Conservation (phyloP, 2,329 filamentous ascomycete species). For the Xylaria sp. region DNA sequence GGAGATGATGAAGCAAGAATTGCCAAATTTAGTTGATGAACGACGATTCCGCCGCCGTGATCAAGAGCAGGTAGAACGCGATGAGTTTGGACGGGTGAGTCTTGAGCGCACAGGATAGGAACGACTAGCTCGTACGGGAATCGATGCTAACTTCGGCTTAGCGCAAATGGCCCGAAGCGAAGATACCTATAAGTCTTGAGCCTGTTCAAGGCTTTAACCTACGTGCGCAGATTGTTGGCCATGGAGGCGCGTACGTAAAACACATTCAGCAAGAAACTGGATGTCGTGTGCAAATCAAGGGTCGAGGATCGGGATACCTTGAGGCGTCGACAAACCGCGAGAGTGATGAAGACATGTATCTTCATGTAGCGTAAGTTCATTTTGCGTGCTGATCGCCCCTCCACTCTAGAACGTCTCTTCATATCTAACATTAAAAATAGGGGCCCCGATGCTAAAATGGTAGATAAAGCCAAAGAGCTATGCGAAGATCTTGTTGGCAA, state of each 20-base stretch:
- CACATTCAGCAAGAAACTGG: slow-evolving; percentile 96
- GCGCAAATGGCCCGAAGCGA: slow-evolving; percentile 99
- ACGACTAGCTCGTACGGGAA: neutral
- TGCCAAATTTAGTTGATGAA: slow-evolving; percentile 94
- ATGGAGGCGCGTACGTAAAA: slow-evolving; percentile 94
- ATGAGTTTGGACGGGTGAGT: slow-evolving; percentile 85
- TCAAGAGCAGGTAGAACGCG: slow-evolving; percentile 80
- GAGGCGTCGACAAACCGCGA: slow-evolving; percentile 87
- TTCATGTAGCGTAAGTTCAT: slow-evolving; percentile 83
- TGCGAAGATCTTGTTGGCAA: slow-evolving; percentile 87
- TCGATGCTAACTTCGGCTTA: slow-evolving; percentile 46
- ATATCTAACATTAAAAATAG: slow-evolving; percentile 54
- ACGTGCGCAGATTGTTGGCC: slow-evolving; percentile 92
- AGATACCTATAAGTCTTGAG: slow-evolving; percentile 88
- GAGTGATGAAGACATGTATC: slow-evolving; percentile 94
- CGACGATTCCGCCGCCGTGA: slow-evolving; percentile 87
- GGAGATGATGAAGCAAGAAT: slow-evolving; percentile 93
- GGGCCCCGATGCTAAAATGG: slow-evolving; percentile 85
- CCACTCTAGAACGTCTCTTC: neutral
- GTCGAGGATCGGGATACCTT: slow-evolving; percentile 91
- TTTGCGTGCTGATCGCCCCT: neutral
- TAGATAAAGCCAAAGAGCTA: slow-evolving; percentile 83
- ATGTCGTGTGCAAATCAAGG: slow-evolving; percentile 98
- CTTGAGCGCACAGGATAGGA: slow-evolving; percentile 5
- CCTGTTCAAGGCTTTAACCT: slow-evolving; percentile 94